phyloP scores from a whole-genome alignment of 192 early-diverging fungal species.

The Radiomyces spectabilis region DNA sequence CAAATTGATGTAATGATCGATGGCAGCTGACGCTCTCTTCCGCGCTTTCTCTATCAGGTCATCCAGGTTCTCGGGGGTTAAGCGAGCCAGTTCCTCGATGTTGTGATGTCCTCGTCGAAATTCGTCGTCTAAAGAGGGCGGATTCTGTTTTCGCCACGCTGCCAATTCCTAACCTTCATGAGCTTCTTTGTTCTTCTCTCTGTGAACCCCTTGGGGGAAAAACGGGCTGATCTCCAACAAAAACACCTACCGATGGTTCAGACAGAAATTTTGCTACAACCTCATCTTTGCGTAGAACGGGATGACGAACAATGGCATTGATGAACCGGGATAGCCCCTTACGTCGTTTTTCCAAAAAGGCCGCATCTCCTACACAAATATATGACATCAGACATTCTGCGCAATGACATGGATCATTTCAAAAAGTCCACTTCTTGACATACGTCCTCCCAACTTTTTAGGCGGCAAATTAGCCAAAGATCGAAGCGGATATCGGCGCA shows the following conservation, averaged over 20 bases:
- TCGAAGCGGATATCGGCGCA: slow-evolving; percentile 74
- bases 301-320: slow-evolving; percentile 70
- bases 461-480: slow-evolving; percentile 80
- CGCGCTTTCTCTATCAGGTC: slow-evolving; percentile 38
- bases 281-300: slow-evolving; percentile 55
- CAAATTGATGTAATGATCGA: slow-evolving; percentile 55
- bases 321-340: slow-evolving; percentile 66
- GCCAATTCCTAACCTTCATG: slow-evolving; percentile 42
- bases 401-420: background rate
- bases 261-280: slow-evolving; percentile 59
- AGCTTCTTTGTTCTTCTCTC: background rate
- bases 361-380: slow-evolving; percentile 42
- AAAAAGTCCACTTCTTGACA: background rate
- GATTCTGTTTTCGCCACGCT: slow-evolving; percentile 46
- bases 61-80: slow-evolving; percentile 47
- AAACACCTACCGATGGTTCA: slow-evolving; percentile 45
- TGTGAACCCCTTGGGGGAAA: too few species aligned
- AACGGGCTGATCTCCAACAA: too few species aligned
- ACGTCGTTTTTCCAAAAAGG: slow-evolving; percentile 65
- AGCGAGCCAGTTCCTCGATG: slow-evolving; percentile 22
- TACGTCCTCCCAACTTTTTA: slow-evolving; percentile 74
- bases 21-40: slow-evolving; percentile 35
- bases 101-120: slow-evolving; percentile 31
- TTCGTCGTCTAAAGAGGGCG: slow-evolving; percentile 49
- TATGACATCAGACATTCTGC: background rate